These are phyloP conservation scores for Aphanomyces astaci DNA, from an alignment of 352 stramenopile genomes.

Conservation along the genomic window DNA sequence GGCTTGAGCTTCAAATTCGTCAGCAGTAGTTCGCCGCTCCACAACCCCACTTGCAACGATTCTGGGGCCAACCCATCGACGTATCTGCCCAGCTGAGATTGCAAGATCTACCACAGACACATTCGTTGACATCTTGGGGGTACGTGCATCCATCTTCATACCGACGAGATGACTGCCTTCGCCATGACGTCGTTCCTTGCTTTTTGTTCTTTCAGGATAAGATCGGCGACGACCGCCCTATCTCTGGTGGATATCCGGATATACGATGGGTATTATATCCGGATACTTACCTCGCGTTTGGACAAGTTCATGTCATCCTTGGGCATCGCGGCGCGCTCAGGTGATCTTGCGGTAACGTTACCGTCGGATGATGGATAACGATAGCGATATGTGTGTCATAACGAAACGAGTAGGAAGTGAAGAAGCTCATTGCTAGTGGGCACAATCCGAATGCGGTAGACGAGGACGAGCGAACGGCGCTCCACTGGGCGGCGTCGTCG, in stretches of 20 bases:
- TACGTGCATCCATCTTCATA: constrained; percentile 31
- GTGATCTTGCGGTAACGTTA: not conserved
- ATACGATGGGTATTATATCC: not conserved
- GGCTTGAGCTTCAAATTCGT: constrained; percentile 65
- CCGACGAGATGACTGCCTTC: constrained; percentile 61
- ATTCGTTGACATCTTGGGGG: not conserved
- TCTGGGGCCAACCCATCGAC: constrained; percentile 66
- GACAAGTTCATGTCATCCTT: constrained; percentile 15
- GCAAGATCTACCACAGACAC: constrained; percentile 43
- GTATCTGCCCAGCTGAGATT: constrained; percentile 76
- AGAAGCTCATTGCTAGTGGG: constrained; percentile 5
- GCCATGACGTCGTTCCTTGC: constrained; percentile 31
- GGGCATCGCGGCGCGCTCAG: not conserved
- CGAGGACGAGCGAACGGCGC: constrained; percentile 57
- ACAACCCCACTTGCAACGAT: constrained; percentile 74
- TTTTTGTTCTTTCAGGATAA: not conserved
- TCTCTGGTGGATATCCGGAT: constrained; percentile 6
- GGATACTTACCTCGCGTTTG: not conserved
- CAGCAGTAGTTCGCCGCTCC: constrained; percentile 73
- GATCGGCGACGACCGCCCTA: not conserved
- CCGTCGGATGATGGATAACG: not conserved
- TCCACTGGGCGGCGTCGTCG: constrained; percentile 54
- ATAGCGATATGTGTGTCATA: not conserved
- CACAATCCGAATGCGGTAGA: constrained; percentile 27
- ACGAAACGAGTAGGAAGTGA: constrained; percentile 15